A percentile compares a stretch with the other conserved stretches of the same genome.
These are phyloP conservation scores for Pythium volutum DNA, from an alignment of 352 stramenopile species.

Conservation along the genomic window DNA sequence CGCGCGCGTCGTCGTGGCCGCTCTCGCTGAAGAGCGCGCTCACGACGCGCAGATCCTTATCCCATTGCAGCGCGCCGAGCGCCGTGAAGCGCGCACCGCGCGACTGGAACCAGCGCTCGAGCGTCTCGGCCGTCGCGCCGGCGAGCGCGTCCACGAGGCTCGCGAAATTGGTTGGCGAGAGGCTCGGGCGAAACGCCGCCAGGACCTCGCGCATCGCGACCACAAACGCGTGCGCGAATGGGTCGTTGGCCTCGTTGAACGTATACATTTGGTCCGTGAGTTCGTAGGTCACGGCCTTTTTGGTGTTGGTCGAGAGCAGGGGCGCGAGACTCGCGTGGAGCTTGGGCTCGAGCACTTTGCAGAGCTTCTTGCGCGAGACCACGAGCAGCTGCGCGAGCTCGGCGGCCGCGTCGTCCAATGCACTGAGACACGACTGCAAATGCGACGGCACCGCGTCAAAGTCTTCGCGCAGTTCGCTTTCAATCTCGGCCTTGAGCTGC, in stretches of 20 bases:
- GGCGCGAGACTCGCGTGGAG: conserved; percentile 46
- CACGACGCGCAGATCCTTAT: conserved; percentile 83
- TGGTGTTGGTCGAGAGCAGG: conserved; percentile 46
- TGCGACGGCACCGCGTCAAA: conserved; percentile 77
- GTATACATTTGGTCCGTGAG: conserved; percentile 85
- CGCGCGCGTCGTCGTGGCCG: conserved; percentile 40
- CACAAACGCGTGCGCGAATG: conserved; percentile 78
- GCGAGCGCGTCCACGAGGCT: conserved; percentile 51
- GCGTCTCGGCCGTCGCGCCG: conserved; percentile 34
- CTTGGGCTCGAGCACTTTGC: conserved; percentile 76
- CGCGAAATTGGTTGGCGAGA: conserved; percentile 62
- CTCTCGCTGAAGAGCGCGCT: conserved; percentile 54
- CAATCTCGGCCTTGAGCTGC: conserved; percentile 77
- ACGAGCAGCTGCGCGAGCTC: conserved; percentile 72
- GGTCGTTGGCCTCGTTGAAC: conserved; percentile 86
- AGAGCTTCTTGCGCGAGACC: conserved; percentile 67
- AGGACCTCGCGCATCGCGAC: conserved; percentile 54
- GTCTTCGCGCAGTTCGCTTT: conserved; percentile 59
- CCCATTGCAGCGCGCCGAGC: conserved; percentile 80
- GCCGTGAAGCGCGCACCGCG: conserved; percentile 67
- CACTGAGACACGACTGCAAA: conserved; percentile 65
- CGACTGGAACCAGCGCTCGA: conserved; percentile 67
- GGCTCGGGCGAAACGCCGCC: conserved; percentile 38
- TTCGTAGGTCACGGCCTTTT: conserved; percentile 65
- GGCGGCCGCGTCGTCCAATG: conserved; percentile 63